Evolutionary conservation across 164 flowering plant species (phyloP), one percentile per base, ranked within the genome.

Genomic region (Vitis amurensis): DNA sequence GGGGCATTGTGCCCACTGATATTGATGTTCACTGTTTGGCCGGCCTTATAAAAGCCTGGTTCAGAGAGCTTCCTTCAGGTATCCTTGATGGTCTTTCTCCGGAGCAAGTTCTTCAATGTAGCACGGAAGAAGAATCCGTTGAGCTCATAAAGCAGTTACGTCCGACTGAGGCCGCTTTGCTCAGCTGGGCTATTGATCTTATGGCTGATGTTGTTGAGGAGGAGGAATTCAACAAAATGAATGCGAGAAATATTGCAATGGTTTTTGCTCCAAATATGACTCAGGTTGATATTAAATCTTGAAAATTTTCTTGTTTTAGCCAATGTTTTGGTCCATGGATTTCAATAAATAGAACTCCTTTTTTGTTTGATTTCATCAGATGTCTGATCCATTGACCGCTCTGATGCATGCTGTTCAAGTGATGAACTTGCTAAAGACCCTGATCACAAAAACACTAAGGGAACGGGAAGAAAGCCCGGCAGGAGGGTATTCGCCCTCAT

Each of bases 391-490:
- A 55, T 81, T 95, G 72, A 95, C 97, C 51, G 99, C 99, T 17
- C 78, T 95, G 48, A 95, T 95, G 98, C 98, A 93, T 63, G 99
- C 98, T 57, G 97, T 93, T 70, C 98, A 95, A 95, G 97, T 95
- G 30, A 95, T 95, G 98, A 95, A 95, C 82, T 80, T 95, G 76
- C 90, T 95, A 71, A 95, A 95, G 80, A 90, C 93, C 49, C 78
- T 95, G 59, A 93, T 95, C 55, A 79, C 70, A 63, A 93, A 80
- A 79, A 87, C 89, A 1, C 76, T 91, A 6, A 75, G 91, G 49
- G 98, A 93, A 65, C 91, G 97, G 1, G 93, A 91, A 74, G 98
- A 88, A 63, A 64, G 44, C 44, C 4, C 81, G 51, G 83, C 76
- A 47, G 91, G 81, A 74, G 92, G 81, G 47, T 84, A 76, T 71